Evolutionary conservation across 2,329 filamentous ascomycete genomes (phyloP).

Genomic region (Fusarium sp.): DNA sequence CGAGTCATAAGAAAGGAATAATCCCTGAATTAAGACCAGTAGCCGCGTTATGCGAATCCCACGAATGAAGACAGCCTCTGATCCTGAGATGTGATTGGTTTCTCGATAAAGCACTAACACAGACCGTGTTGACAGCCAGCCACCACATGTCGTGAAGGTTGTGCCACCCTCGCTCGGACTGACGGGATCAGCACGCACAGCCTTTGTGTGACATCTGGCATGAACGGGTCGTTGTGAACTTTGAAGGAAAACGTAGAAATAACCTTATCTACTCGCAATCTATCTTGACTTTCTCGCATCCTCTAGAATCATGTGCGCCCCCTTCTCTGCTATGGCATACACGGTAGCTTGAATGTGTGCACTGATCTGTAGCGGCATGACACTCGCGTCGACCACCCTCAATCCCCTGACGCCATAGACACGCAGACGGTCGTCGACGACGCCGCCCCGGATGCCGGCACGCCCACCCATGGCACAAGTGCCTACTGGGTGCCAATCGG

Average conservation of each 20-base stretch:
- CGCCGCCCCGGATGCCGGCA: constrained; percentile 46
- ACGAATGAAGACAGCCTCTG: neutral
- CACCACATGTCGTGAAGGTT: neutral
- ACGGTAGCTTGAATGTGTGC: constrained; percentile 50
- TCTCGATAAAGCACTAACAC: neutral
- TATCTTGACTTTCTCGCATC: constrained; percentile 8
- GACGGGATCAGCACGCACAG: neutral
- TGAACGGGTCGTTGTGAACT: neutral
- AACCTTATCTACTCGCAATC: neutral
- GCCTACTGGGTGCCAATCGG: constrained; percentile 55
- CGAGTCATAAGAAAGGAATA: neutral
- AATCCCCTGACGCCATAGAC: constrained; percentile 47
- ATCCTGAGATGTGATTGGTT: neutral
- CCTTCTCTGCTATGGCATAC: constrained; percentile 52
- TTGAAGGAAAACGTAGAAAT: neutral
- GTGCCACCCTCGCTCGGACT: neutral
- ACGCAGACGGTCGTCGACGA: constrained; percentile 45
- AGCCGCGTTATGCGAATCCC: neutral
- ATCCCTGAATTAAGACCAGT: neutral
- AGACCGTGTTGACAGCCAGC: neutral
- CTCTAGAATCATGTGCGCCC: constrained; percentile 42
- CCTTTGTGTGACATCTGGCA: neutral
- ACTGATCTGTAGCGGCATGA: constrained; percentile 47
- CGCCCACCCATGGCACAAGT: constrained; percentile 50
- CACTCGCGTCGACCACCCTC: constrained; percentile 46